Evolutionary conservation across 2,329 filamentous ascomycete species (phyloP).

Genomic region (Paraconiothyrium sp.): DNA sequence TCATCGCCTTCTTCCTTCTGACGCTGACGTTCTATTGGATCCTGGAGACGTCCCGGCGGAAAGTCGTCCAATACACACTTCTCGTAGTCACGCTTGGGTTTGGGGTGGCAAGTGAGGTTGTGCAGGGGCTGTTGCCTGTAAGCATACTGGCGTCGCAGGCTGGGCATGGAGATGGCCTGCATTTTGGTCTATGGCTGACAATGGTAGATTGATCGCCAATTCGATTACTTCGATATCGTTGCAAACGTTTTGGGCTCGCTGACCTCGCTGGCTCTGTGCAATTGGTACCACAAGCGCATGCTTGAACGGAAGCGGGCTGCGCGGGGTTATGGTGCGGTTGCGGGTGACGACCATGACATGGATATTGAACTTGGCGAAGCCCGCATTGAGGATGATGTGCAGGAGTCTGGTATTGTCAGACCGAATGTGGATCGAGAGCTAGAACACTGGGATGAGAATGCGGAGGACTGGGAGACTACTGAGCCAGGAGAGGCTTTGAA

Average conservation of each 20-base stretch:
- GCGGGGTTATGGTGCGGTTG: conserved; percentile 76
- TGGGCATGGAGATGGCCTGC: background rate
- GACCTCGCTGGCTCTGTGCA: conserved; percentile 75
- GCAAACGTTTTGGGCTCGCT: conserved; percentile 86
- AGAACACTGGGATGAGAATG: conserved; percentile 94
- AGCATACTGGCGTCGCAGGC: conserved; percentile 17
- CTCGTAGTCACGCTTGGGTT: conserved; percentile 78
- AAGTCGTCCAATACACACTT: conserved; percentile 84
- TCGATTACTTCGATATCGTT: conserved; percentile 85
- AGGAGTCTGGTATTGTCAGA: conserved; percentile 71
- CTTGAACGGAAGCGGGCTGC: conserved; percentile 82
- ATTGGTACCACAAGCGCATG: conserved; percentile 96
- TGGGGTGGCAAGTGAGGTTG: conserved; percentile 77
- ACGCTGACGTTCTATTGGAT: conserved; percentile 96
- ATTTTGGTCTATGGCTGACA: conserved; percentile 16
- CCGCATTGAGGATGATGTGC: conserved; percentile 53
- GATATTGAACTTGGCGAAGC: conserved; percentile 80
- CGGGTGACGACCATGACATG: conserved; percentile 64
- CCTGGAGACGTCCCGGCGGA: conserved; percentile 86
- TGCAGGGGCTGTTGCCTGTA: conserved; percentile 75
- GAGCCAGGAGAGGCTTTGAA: conserved; percentile 49
- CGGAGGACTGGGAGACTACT: conserved; percentile 72
- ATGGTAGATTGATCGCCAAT: conserved; percentile 59
- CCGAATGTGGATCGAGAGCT: conserved; percentile 77
- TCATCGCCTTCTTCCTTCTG: conserved; percentile 87